phyloP scores from a whole-genome alignment of 257 asterid species.

The Verbascum thapsus region DNA sequence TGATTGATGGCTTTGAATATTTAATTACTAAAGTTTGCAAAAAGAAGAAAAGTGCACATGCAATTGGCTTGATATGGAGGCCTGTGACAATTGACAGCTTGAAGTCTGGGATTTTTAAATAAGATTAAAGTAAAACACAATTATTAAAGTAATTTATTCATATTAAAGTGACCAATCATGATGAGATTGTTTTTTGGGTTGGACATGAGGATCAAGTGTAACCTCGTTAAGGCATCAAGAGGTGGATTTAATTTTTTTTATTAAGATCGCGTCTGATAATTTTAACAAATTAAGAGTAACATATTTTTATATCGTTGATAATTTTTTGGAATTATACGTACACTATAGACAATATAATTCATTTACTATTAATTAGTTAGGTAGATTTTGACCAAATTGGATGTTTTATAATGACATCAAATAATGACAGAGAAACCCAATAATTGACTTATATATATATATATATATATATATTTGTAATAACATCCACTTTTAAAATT shows the following conservation, averaged over 20 bases:
- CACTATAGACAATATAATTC: no score
- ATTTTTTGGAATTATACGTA: no score
- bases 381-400: no score
- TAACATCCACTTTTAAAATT: neutral
- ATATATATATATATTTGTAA: neutral
- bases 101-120: constrained; percentile 4
- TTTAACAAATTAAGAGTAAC: no score
- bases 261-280: no score
- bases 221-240: neutral
- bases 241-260: no score
- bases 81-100: constrained; percentile 5
- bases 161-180: constrained; percentile 28
- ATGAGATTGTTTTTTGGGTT: no score
- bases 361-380: no score
- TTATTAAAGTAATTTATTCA: neutral
- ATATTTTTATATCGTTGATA: no score
- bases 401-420: neutral
- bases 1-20: constrained; percentile 42
- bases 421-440: neutral
- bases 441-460: neutral
- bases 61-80: no score
- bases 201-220: no score
- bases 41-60: constrained; percentile 1
- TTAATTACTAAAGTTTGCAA: neutral
- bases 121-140: constrained; percentile 1